Evolutionary conservation across 139 green algal genomes (phyloP).

Genomic region (Mychonastes homosphaera): DNA sequence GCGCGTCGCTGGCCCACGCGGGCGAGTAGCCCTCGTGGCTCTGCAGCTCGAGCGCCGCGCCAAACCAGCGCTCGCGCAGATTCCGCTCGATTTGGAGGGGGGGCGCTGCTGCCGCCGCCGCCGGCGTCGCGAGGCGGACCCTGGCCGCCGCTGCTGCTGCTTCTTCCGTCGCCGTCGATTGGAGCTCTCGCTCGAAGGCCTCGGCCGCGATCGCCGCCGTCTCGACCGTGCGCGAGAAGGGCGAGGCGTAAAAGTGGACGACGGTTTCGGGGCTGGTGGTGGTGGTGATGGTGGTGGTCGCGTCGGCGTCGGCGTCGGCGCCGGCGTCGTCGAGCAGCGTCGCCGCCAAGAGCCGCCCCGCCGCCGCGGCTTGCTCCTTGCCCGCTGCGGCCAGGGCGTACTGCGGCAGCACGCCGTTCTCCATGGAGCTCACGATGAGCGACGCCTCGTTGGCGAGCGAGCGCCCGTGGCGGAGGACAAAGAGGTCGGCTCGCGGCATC

Average conservation of each 20-base stretch:
- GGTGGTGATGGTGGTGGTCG: too few species aligned
- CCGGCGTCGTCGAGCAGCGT: too few species aligned
- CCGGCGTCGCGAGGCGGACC: too few species aligned
- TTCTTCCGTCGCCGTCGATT: too few species aligned
- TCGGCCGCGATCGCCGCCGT: constrained; percentile 25
- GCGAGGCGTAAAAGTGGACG: constrained; percentile 27
- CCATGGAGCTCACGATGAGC: constrained; percentile 26
- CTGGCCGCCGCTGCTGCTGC: too few species aligned
- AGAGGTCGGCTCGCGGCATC: too few species aligned
- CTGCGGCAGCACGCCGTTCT: constrained; percentile 21
- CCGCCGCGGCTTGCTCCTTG: constrained; percentile 26
- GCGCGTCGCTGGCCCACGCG: constrained; percentile 35
- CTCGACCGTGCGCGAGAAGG: constrained; percentile 37
- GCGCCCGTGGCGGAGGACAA: constrained; percentile 35
- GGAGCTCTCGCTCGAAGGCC: too few species aligned
- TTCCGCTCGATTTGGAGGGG: constrained; percentile 16
- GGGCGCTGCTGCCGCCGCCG: too few species aligned
- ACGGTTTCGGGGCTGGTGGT: too few species aligned
- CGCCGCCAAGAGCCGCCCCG: too few species aligned
- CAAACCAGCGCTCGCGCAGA: constrained; percentile 46
- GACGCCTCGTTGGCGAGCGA: constrained; percentile 33
- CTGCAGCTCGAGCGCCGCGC: constrained; percentile 27
- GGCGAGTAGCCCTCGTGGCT: constrained; percentile 28
- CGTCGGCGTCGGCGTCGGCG: too few species aligned
- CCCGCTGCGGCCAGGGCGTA: constrained; percentile 34